Evolutionary conservation across 2,329 filamentous ascomycete species (phyloP), one percentile per base, ranked within the genome.

Genomic region (Aspergillus candidus): DNA sequence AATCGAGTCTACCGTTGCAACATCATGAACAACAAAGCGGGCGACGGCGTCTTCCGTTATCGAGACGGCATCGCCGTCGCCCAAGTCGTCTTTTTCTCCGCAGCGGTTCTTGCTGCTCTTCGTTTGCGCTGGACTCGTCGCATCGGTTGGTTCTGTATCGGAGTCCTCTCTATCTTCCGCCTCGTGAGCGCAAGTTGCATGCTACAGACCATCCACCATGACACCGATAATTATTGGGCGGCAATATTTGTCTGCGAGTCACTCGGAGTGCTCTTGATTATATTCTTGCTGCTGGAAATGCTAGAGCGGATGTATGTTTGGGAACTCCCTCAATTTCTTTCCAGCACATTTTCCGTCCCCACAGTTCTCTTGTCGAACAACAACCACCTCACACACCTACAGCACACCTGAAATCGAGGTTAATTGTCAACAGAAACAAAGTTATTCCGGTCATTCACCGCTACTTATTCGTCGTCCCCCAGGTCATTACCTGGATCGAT

Each of bases 201-300:
- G 40, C 47, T 52, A 7, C 43, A 45, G 10, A 43, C 47, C 2
- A 51, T 51, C 7, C 34, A 47, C 32, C 36, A 47, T 11, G 46
- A 51, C 27, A 35, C 46, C 2, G 38, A 49, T 27, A 46, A 46
- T 4, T 40, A 49, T 27, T 49, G 43, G 42, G 51, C 46, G 11
- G 47, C 39, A 1, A 47, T 53, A 18, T 51, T 51, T 33, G 51
- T 53, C 6, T 53, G 51, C 18, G 49, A 53, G 37, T 51, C 49
- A 13, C 44, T 50, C 3, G 49, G 51, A 5, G 43, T 53, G 42
- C 47, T 51, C 12, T 22, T 51, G 10, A 47, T 51, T 4, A 48
- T 51, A 1, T 53, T 53, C n/a, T 38, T 53, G 4, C 31, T 51
- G 0, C 33, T 51, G 17, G 49, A 50, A 30, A 39, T 53, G 36